Base-by-base conservation (phyloP, 2,329 filamentous ascomycete species). In the Aureobasidium lini region DNA sequence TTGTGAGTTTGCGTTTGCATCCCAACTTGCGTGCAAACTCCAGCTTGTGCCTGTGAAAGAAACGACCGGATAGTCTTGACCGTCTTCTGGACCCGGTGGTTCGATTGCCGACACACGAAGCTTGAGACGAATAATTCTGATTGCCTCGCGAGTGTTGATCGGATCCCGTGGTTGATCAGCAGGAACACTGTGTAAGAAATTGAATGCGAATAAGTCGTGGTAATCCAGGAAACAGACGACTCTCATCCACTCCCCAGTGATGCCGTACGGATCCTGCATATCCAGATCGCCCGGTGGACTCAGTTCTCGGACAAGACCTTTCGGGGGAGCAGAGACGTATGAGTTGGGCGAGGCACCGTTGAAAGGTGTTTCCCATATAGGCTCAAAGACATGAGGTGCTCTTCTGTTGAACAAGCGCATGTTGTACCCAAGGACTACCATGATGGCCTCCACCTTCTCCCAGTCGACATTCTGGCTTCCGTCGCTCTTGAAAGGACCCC, bases 371-470 rank as follows among this genome's bases (percentile, higher is more conserved):
- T 77, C 73, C 81, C 83, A 86, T n/a, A 82, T 72, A 29, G 77
- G 72, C 11, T 71, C 72, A 60, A 84, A 80, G 2, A 81, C 72
- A 2, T 75, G 73, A 16, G 76, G 75, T 7, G 67, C 66, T 11
- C 76, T 66, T 50, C 69, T 66, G 28, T 65, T 72, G 64, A 82
- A 80, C 9, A 71, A 68, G 40, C 75, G 71, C 54, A 88, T 76
- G 67, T 90, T 90, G 67, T 81, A 78, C 3, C 81, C 81, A 3
- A 92, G 71, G 2, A 87, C 83, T 3, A 91, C 76, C 77, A 90
- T 82, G 57, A 90, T 81, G 8, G 86, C 84, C 71, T 92, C 88
- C 10, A 91, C 74, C 73, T 88, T 89, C 71, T 92, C 87, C 89
- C 89, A 93, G 71, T 93, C 88, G 0, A 89, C 85, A 5, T 73